Conservation (phyloP, 176 grass and related monocot species). For the Oryza longistaminata region DNA sequence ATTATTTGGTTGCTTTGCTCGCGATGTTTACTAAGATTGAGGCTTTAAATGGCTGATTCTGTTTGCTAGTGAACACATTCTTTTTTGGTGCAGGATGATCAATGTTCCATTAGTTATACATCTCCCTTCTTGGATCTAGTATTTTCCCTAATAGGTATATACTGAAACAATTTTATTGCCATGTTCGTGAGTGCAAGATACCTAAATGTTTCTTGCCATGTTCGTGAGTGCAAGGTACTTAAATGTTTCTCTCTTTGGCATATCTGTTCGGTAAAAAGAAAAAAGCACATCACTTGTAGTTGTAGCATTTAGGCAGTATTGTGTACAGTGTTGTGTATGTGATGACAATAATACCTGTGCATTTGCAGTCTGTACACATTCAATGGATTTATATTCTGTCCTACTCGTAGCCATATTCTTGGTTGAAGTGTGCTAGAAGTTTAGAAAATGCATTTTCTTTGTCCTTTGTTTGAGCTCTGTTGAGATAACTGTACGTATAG, state of each 20-base stretch:
- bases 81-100: background rate
- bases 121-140: background rate
- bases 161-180: background rate
- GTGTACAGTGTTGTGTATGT: background rate
- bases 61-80: background rate
- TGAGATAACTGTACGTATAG: background rate
- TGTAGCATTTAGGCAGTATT: background rate
- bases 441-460: background rate
- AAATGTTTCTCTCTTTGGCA: background rate
- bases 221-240: background rate
- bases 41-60: background rate
- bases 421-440: background rate
- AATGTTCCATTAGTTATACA: slow-evolving; percentile 2
- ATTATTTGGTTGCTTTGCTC: background rate
- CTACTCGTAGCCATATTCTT: background rate
- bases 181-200: slow-evolving; percentile 1
- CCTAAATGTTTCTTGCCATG: background rate
- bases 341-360: background rate
- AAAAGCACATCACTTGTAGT: background rate
- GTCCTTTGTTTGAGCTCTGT: background rate
- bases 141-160: background rate
- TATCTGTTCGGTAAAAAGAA: background rate
- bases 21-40: background rate
- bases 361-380: background rate
- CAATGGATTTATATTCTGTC: background rate